Conservation (phyloP, 805 yeast genomes). For the Metschnikowia cubensis region DNA sequence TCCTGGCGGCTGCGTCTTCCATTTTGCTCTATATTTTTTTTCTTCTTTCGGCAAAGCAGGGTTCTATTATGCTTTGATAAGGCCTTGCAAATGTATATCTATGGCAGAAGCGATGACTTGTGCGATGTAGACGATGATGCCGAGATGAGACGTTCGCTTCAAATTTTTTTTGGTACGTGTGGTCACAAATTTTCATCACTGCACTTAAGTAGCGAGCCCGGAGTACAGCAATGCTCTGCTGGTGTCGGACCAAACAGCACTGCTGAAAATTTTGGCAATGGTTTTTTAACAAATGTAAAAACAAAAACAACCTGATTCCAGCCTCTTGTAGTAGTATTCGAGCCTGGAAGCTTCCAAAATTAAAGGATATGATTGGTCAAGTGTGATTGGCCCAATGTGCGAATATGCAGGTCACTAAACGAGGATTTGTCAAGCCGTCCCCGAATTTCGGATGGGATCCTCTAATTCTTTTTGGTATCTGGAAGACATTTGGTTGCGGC, state of each 20-base stretch:
- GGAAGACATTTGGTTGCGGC: too few relatives aligned
- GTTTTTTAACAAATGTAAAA: not conserved
- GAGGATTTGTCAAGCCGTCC: too few relatives aligned
- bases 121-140: not conserved
- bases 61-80: not conserved
- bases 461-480: too few relatives aligned
- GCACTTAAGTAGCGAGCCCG: conserved; percentile 3
- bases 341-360: not conserved
- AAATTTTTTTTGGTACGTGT: conserved; percentile 1
- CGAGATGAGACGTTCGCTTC: conserved; percentile 1
- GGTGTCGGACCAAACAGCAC: not conserved
- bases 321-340: too few relatives aligned
- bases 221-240: not conserved
- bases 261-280: not conserved
- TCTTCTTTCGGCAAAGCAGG: not conserved
- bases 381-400: not conserved
- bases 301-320: too few relatives aligned
- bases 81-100: not conserved
- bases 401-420: not conserved
- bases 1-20: conserved; percentile 68
- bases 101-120: not conserved
- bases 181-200: conserved; percentile 6
- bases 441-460: too few relatives aligned
- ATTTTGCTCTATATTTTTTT: conserved; percentile 5
- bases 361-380: not conserved